These are phyloP conservation scores for Yamadazyma takamatsuzukensis DNA, from an alignment of 805 yeast genomes.

Conservation along the genomic window DNA sequence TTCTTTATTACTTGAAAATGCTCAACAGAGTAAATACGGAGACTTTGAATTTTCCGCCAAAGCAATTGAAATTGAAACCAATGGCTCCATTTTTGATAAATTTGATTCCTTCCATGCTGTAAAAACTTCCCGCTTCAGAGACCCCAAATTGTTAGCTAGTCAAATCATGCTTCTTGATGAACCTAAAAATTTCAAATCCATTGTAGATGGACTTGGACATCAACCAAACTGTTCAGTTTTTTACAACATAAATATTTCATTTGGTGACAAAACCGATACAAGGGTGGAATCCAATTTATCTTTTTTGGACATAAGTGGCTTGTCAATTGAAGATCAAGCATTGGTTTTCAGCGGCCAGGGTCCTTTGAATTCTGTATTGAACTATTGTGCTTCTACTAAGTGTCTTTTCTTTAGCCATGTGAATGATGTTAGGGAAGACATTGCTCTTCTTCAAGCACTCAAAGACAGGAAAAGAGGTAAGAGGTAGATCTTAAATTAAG, in stretches of 20 bases:
- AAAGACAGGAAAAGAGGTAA: too few species aligned
- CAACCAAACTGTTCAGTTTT: too few species aligned
- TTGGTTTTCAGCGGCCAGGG: background rate
- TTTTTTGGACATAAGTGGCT: constrained; percentile 5
- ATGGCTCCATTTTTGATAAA: constrained; percentile 5
- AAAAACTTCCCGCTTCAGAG: background rate
- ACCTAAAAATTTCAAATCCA: constrained; percentile 7
- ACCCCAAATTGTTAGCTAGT: constrained; percentile 1
- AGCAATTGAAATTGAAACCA: constrained; percentile 8
- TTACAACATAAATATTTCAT: too few species aligned
- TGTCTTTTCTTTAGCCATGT: background rate
- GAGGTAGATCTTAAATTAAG: too few species aligned
- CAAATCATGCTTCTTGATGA: constrained; percentile 13
- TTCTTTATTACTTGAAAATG: too few species aligned
- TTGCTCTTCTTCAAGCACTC: too few species aligned
- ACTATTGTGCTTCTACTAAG: background rate
- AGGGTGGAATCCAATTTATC: constrained; percentile 1
- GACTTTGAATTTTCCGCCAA: constrained; percentile 3
- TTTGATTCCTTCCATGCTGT: constrained; percentile 8
- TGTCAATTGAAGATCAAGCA: background rate
- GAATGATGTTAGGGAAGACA: background rate
- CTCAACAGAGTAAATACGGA: background rate
- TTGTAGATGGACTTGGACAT: constrained; percentile 7
- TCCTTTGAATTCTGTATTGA: background rate
- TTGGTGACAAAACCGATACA: too few species aligned